phyloP scores from a whole-genome alignment of 352 stramenopile genomes.

The Phytophthora ramorum region DNA sequence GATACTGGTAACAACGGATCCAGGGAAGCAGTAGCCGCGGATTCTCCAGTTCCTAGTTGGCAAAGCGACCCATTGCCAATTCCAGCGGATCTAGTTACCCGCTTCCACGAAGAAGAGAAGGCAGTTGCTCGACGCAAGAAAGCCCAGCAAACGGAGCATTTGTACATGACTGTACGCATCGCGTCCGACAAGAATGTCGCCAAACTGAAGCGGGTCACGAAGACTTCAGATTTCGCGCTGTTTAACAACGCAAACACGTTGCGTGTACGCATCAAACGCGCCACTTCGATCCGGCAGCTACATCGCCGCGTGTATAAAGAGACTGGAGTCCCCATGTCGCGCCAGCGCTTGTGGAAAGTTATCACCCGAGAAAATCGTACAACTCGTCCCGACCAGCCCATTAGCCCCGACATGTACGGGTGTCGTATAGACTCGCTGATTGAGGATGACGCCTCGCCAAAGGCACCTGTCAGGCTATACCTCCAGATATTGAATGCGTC shows the following conservation, averaged over 20 bases:
- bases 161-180: slow-evolving; percentile 85
- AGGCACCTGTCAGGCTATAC: slow-evolving; percentile 73
- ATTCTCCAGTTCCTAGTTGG: slow-evolving; percentile 23
- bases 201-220: slow-evolving; percentile 77
- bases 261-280: slow-evolving; percentile 71
- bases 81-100: slow-evolving; percentile 56
- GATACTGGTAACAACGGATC: background rate
- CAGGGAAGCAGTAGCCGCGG: background rate
- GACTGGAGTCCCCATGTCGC: slow-evolving; percentile 68
- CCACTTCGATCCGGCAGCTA: slow-evolving; percentile 66
- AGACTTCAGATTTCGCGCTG: slow-evolving; percentile 78
- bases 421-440: slow-evolving; percentile 67
- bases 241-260: slow-evolving; percentile 72
- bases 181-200: slow-evolving; percentile 75
- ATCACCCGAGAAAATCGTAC: slow-evolving; percentile 89
- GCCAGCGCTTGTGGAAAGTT: slow-evolving; percentile 85
- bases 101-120: slow-evolving; percentile 82
- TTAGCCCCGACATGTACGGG: slow-evolving; percentile 51
- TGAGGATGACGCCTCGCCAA: slow-evolving; percentile 75
- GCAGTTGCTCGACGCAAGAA: slow-evolving; percentile 75
- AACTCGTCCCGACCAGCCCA: slow-evolving; percentile 67
- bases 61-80: slow-evolving; percentile 56
- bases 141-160: slow-evolving; percentile 79
- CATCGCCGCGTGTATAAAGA: slow-evolving; percentile 67
- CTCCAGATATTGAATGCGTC: slow-evolving; percentile 65